Evolutionary conservation across 116 monocot species (phyloP), one percentile per base, ranked within the genome.

Genomic region (Zostera marina): DNA sequence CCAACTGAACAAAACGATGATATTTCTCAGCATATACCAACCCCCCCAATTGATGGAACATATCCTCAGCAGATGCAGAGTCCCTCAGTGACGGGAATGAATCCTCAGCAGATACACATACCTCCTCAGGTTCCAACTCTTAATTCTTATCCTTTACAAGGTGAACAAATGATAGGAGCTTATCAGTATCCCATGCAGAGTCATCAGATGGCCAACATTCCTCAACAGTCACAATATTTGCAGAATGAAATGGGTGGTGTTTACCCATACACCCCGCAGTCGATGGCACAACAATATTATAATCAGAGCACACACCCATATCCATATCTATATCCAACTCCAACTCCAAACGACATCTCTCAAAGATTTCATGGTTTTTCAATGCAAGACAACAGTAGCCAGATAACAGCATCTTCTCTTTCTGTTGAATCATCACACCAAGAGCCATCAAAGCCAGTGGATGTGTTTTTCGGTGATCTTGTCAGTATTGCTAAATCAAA

Each of bases 391-490:
- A 70, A 38, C 12, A 22, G 19, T 60, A 54, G 54, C 12, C 62
- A 66, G 17, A 39, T 66, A 51, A 46, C 53, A 16, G 73, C 80
- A 0, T 68, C 72, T 0, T 25, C 78, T 0, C 44, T 75, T 58
- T 72, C 61, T 8, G 12, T 52, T 8, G 20, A 64, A 59, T 52
- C 32, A 32, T 32, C 56, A 23, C 66, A 66, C 9, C 79, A 72
- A 54, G 78, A 68, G 23, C 77, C 73, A 12, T 44, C 87, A 40
- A 83, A 76, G 66, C 77, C 78, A 4, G 91, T 87, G 68, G 99
- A 99, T 58, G 91, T 81, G 21, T 71, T 99, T 12, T 99, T 99
- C 61, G 91, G 91, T 16, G 99, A 99, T 70, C 99, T 99, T 64
- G 75, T 91, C 20, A 83, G 43, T 42, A 70, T 91, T 1, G 91